These are phyloP conservation scores for Cercophora scortea DNA, from an alignment of 495 filamentous ascomycete genomes.

Conservation along the genomic window DNA sequence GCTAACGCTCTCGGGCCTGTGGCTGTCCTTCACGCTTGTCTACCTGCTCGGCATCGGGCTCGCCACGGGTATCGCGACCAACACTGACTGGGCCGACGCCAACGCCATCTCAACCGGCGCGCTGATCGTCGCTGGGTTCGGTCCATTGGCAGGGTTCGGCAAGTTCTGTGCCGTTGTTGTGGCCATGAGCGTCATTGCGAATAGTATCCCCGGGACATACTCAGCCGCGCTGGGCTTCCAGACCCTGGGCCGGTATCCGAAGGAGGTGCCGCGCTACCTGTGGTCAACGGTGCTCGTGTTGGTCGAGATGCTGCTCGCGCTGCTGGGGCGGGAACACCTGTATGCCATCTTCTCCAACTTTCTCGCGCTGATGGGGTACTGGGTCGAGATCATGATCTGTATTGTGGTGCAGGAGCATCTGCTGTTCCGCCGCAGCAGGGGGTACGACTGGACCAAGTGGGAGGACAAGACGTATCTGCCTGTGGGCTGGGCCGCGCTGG, in stretches of 20 bases:
- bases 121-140: constrained; percentile 59
- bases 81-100: constrained; percentile 43
- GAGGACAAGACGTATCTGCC: constrained; percentile 51
- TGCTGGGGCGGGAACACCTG: constrained; percentile 54
- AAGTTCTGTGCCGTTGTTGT: constrained; percentile 67
- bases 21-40: constrained; percentile 29
- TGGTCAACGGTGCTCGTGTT: constrained; percentile 56
- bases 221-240: constrained; percentile 63
- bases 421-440: constrained; percentile 46
- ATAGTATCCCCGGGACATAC: constrained; percentile 63
- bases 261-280: constrained; percentile 51
- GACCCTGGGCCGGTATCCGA: constrained; percentile 49
- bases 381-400: constrained; percentile 58
- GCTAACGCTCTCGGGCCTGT: constrained; percentile 23
- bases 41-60: constrained; percentile 68
- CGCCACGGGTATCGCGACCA: constrained; percentile 48
- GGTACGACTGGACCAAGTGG: constrained; percentile 58
- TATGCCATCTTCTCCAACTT: constrained; percentile 65
- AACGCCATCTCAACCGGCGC: constrained; percentile 54
- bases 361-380: constrained; percentile 67
- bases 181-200: constrained; percentile 63
- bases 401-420: constrained; percentile 58
- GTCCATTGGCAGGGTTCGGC: constrained; percentile 57
- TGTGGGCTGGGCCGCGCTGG: constrained; percentile 52
- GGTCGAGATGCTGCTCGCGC: constrained; percentile 55